Evolutionary conservation across 1,284 basidiomycete species (phyloP).

Genomic region (Leccinum olivaceoglutinosum): DNA sequence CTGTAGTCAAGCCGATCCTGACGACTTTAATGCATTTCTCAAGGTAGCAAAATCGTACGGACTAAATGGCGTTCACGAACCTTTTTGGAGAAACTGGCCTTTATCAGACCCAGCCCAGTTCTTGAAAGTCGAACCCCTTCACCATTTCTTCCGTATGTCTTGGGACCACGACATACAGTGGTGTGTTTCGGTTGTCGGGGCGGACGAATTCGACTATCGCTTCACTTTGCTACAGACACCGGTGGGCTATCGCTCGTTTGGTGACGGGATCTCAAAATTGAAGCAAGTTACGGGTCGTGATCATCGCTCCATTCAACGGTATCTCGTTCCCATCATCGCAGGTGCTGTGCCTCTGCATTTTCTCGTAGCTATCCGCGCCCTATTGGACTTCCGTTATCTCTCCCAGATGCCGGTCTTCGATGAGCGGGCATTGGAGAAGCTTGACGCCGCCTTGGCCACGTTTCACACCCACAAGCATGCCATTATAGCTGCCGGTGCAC

Average conservation of each 20-base stretch:
- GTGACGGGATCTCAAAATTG: background rate
- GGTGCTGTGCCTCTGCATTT: background rate
- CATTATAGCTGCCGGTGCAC: background rate
- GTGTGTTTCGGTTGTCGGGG: background rate
- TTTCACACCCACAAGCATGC: background rate
- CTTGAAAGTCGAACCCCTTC: background rate
- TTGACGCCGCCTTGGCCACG: background rate
- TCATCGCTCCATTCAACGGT: background rate
- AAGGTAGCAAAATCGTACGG: background rate
- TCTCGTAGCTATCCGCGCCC: background rate
- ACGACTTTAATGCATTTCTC: background rate
- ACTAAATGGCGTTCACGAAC: background rate
- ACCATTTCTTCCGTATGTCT: background rate
- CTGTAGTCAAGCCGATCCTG: background rate
- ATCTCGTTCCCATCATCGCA: background rate
- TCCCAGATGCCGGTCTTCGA: background rate
- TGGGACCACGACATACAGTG: slow-evolving; percentile 3
- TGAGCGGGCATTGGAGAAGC: background rate
- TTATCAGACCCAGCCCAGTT: background rate
- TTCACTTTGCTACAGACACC: background rate
- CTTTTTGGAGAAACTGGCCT: slow-evolving; percentile 1
- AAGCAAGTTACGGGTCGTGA: background rate
- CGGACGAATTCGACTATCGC: background rate
- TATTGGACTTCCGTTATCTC: background rate
- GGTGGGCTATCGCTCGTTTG: background rate